phyloP scores from a whole-genome alignment of 306 rosid genomes.

The Glycine latifolia region DNA sequence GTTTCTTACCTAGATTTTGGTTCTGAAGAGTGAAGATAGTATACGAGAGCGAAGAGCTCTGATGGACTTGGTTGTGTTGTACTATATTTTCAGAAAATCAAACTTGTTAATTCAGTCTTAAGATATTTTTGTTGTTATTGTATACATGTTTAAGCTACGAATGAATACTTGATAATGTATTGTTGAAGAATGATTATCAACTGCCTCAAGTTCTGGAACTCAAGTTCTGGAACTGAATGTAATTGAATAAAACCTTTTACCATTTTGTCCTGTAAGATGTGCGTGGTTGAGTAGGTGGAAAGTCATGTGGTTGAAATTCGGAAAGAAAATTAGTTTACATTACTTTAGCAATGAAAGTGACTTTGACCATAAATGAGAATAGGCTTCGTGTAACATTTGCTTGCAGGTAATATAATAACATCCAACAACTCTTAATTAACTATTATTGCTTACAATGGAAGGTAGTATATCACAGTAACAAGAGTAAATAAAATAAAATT shows the following conservation, averaged over 20 bases:
- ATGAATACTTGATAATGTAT: not conserved
- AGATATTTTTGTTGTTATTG: too few relatives aligned
- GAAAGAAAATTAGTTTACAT: conserved; percentile 23
- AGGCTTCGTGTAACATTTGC: too few relatives aligned
- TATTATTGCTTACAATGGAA: too few relatives aligned
- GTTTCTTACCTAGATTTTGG: not conserved
- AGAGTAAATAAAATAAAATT: too few relatives aligned
- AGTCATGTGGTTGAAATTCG: not conserved
- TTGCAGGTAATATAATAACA: too few relatives aligned
- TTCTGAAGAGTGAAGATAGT: not conserved
- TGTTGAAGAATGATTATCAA: not conserved
- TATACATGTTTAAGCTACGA: not conserved
- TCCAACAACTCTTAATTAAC: too few relatives aligned
- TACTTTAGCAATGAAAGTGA: too few relatives aligned
- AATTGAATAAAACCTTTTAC: not conserved
- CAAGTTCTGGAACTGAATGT: not conserved
- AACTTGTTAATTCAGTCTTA: too few relatives aligned
- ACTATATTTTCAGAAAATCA: too few relatives aligned
- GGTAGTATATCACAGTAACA: too few relatives aligned
- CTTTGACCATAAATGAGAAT: too few relatives aligned
- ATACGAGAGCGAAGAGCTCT: not conserved
- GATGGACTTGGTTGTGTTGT: too few relatives aligned
- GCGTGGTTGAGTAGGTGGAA: not conserved
- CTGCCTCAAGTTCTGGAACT: not conserved
- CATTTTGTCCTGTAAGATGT: not conserved